Evolutionary conservation across 2,329 filamentous ascomycete genomes (phyloP).

Genomic region (Triangularia setosa): DNA sequence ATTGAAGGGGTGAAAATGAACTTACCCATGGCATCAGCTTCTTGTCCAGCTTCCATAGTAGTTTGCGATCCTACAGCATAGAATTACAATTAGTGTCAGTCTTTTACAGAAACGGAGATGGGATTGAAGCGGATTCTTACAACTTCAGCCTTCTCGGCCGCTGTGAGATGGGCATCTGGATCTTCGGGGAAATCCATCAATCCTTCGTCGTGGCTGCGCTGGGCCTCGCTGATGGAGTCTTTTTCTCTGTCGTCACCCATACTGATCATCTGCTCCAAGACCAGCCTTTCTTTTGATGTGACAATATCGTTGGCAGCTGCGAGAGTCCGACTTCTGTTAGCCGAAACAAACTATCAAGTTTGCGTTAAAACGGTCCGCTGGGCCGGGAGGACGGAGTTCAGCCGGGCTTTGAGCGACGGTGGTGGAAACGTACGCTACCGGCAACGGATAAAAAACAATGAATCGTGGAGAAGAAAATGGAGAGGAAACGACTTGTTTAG

Average conservation of each 20-base stretch:
- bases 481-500: not conserved
- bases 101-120: not conserved
- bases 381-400: not conserved
- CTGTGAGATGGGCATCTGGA: slow-evolving; percentile 32
- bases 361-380: not conserved
- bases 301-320: not conserved
- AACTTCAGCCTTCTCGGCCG: slow-evolving; percentile 28
- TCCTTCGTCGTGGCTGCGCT: slow-evolving; percentile 21
- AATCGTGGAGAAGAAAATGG: not conserved
- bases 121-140: slow-evolving; percentile 20
- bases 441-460: not conserved
- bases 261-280: slow-evolving; percentile 6
- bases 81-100: not conserved
- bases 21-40: slow-evolving; percentile 37
- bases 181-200: slow-evolving; percentile 28
- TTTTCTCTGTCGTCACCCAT: slow-evolving; percentile 20
- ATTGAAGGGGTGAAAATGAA: not conserved
- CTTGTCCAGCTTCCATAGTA: slow-evolving; percentile 32
- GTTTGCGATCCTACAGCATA: slow-evolving; percentile 33
- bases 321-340: not conserved
- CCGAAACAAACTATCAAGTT: not conserved
- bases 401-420: not conserved
- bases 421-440: not conserved
- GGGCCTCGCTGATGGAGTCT: slow-evolving; percentile 16
- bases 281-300: slow-evolving; percentile 6